Evolutionary conservation across 306 rosid species (phyloP).

Genomic region (Cyclanthera cordifolia): DNA sequence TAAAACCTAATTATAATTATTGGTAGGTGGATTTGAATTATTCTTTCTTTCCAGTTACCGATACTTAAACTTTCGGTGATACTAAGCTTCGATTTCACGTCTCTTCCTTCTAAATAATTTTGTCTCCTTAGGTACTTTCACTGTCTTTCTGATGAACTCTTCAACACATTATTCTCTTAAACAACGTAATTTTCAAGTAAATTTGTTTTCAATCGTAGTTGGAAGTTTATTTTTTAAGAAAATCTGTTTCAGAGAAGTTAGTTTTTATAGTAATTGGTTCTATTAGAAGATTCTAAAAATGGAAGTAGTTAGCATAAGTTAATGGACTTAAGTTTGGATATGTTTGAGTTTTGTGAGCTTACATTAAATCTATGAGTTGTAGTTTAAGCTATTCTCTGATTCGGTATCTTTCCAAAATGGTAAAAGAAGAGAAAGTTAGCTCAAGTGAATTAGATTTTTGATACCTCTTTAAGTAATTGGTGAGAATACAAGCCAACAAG

Average conservation of each 20-base stretch:
- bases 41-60: no score
- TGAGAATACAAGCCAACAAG: not conserved
- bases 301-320: not conserved
- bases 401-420: not conserved
- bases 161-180: not conserved
- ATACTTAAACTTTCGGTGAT: no score
- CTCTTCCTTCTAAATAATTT: not conserved
- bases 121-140: constrained; percentile 2
- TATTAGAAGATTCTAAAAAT: not conserved
- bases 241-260: not conserved
- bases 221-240: not conserved
- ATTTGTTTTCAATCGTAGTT: not conserved
- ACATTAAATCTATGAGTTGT: not conserved
- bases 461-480: not conserved
- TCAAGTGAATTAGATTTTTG: not conserved
- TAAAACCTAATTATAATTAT: no score
- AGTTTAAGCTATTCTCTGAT: not conserved
- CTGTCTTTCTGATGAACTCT: not conserved
- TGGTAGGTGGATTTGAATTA: no score
- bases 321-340: not conserved
- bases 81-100: not conserved
- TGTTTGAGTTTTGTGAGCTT: not conserved
- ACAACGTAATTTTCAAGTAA: not conserved
- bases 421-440: not conserved
- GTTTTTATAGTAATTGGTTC: not conserved